Base-by-base conservation (phyloP, 352 stramenopile genomes). In the Globisporangium sylvaticum region DNA sequence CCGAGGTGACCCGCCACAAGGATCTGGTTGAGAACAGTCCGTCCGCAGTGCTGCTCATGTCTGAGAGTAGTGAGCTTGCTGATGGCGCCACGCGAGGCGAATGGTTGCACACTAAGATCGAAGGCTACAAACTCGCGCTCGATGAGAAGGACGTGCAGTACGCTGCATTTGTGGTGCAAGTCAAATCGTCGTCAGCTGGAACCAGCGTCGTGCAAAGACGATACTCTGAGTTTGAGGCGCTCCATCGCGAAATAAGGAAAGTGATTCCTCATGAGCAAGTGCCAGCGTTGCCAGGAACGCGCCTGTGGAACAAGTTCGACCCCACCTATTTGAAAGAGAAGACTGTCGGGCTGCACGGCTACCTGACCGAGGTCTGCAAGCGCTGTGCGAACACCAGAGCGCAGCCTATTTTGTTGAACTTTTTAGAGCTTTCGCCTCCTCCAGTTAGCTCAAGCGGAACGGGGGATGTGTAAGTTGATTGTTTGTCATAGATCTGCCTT, bases 241-340 rank as follows among this genome's bases (percentile, higher is more conserved):
- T 95, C 27, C 86, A 95, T 71, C 85, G 75, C 46, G 75, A 92
- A 57, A 62, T 95, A 4, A 81, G 86, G 22, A 87, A 92, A 62
- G 83, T 91, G 62, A 90, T 93, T 37, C 84, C 80, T 31, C 81
- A 91, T 60, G 87, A 94, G 55, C 84, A 95, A 55, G 73, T 95
- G 31, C 87, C 87, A 24, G 64, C 69, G 3, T 71, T 95, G 37
- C 88, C 88, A 0, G 67, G 78, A 2, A 94, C 88, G 18, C 77
- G 88, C 42, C 86, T 95, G 72, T 95, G 85, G 85, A 88, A 84
- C 75, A 94, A 94, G 66, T 89, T 94, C 44, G 88, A 95, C 20
- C 81, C 85, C 2, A 78, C 74, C 9, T 95, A 95, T 66, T 60
- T 95, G 34, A 94, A 92, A 64, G 74, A 92, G 42, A 94, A 94